Evolutionary conservation across 2,329 filamentous ascomycete species (phyloP), one percentile per base, ranked within the genome.

Genomic region (Chalaropsis ovoidea): DNA sequence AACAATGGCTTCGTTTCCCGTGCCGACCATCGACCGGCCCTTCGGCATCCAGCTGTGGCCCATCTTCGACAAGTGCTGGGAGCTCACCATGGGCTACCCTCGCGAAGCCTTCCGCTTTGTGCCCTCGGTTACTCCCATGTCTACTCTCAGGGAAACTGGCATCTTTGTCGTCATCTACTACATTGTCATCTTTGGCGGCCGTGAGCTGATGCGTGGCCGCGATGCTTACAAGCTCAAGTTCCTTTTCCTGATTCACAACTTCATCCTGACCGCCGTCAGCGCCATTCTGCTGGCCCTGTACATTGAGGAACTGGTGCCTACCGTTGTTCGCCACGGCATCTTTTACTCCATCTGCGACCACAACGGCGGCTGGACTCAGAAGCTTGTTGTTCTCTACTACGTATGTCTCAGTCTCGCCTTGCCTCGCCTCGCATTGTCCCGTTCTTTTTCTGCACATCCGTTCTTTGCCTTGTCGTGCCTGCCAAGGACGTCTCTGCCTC

Each of bases 241-340:
- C 17, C 80, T 94, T 67, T 97, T 97, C 82, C 89, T 96, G 79
- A 83, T 96, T 74, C 93, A 99, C 85, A 99, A 99, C 82, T 87
- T 97, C 73, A 86, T 92, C 79, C 81, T 99, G 74, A 97, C 93
- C 61, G 79, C 84, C 70, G 90, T 96, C 79, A 95, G 90, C 75
- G 88, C 79, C 68, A 80, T 85, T 63, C 83, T 99, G 63, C 77
- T 99, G 73, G 86, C 81, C 65, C 85, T 99, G 71, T 97, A 95
- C 76, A 78, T 91, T 71, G 94, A 97, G 81, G 89, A 97, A 79
- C 80, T 99, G 69, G 79, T 96, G 66, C 89, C 93, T 58, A 95
- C 87, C 19, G 76, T 99, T 65, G 86, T 82, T 71, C 85, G 88
- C 71, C 80, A 88, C 71, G 94, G 93, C 67, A 78, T 96, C 71